Base-by-base conservation (phyloP, 1,284 basidiomycete species). In the Takashimella koratensis region DNA sequence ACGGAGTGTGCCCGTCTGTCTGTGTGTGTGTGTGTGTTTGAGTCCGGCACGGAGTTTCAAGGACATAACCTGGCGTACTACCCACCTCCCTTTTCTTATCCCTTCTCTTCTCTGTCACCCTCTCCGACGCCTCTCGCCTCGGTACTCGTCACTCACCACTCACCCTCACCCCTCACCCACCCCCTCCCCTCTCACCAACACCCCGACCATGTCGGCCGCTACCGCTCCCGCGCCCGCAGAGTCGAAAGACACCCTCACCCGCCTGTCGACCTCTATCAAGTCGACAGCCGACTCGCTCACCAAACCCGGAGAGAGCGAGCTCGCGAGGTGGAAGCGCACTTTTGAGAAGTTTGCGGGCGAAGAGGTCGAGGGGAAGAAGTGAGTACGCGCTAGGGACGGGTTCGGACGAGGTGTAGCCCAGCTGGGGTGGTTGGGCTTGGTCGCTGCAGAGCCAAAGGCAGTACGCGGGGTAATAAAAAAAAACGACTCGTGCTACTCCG, bases 301-400 rank as follows among this genome's bases (percentile, higher is more conserved):
- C 5, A 77, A 85, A 43, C 81, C 86, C 21, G 87, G 85, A 30
- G 88, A 92, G 73, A 85, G 76, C 64, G 91, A 96, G 75, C 77
- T 94, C 49, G 86, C 83, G 71, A 82, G 87, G 61, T 96, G 92
- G 92, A 83, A 83, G 68, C 81, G 88, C 66, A 86, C 83, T 3
- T 96, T 95, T 74, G 90, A 95, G 53, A 66, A 81, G 47, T 87
- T 89, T 70, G 88, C 91, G 30, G 86, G 85, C 69, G 80, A 83
- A 25, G 78, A 80, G 47, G 70, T 83, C 41, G 82, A 87, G 50
- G 87, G 86, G 49, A 85, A 89, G 76, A 90, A 86, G 91, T 94
- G 75, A 77, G 87, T 80, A 5, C 30, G n/a, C n/a, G n/a, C n/a
- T n/a, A n/a, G n/a, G n/a, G n/a, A n/a, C 12, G 54, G 45, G 50